Conservation (phyloP, 495 filamentous ascomycete species). For the Umbilicaria muhlenbergii region DNA sequence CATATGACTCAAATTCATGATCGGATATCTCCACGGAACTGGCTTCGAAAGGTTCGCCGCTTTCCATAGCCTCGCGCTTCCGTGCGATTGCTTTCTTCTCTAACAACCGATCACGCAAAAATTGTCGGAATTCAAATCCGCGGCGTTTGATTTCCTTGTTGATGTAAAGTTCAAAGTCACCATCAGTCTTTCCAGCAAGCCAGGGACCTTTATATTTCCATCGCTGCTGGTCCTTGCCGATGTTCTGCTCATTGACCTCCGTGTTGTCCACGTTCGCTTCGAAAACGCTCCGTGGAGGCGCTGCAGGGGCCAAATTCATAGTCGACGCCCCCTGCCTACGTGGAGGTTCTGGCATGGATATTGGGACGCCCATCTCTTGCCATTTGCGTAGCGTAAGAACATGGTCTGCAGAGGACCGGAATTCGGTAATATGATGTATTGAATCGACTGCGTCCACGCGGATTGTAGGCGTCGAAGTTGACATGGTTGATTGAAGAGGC, state of each 20-base stretch:
- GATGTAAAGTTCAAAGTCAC: constrained; percentile 54
- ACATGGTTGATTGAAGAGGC: constrained; percentile 53
- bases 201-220: constrained; percentile 77
- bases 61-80: constrained; percentile 28
- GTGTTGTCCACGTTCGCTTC: constrained; percentile 33
- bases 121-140: constrained; percentile 45
- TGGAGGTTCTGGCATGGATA: constrained; percentile 32
- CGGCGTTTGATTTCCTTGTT: constrained; percentile 40
- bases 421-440: constrained; percentile 83
- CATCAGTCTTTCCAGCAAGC: constrained; percentile 57
- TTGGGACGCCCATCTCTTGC: constrained; percentile 60
- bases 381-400: constrained; percentile 71
- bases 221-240: constrained; percentile 25
- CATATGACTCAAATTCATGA: constrained; percentile 39
- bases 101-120: constrained; percentile 32
- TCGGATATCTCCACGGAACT: constrained; percentile 33
- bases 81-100: constrained; percentile 27
- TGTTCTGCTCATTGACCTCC: constrained; percentile 15
- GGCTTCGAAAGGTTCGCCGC: constrained; percentile 25
- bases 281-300: constrained; percentile 28
- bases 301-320: constrained; percentile 10
- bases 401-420: constrained; percentile 69
- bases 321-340: constrained; percentile 12
- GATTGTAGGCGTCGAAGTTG: constrained; percentile 52
- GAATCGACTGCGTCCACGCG: constrained; percentile 65